Base-by-base conservation (phyloP, 2,329 filamentous ascomycete species). In the Dothideomycetes sp. region DNA sequence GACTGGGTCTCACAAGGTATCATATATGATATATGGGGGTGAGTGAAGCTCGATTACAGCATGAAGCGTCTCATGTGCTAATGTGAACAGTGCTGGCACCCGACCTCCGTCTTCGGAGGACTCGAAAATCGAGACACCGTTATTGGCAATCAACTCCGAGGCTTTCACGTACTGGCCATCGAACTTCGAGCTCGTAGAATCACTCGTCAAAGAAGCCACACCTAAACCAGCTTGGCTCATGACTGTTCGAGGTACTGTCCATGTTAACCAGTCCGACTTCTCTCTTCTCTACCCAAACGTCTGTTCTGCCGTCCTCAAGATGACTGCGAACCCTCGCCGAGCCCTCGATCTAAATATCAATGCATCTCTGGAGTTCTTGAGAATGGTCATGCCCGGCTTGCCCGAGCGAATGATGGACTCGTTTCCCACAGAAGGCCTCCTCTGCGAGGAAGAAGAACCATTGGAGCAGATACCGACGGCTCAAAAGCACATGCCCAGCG, bases 151-250 rank as follows among this genome's bases (percentile, higher is more conserved):
- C 51, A 79, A 79, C 36, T 75, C 70, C 4, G 79, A 83, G 55
- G 78, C 76, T 0, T 82, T 82, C 59, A 80, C 80, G 65, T 78
- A 81, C 57, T 82, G 78, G 78, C 67, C 72, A 16, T 63, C 68
- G 2, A 83, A 81, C 45, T 79, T 79, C 50, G 60, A 73, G 31
- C 65, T 70, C 27, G 66, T 81, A 8, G 64, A 70, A 45, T 61
- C 64, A 0, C 60, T 82, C 12, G 73, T 75, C 52, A 59, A 68
- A 17, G 76, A 82, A 56, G 71, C 66, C 67, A 69, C 18, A 63
- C 44, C 48, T 4, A 58, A 57, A 5, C 67, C 65, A 8, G 56
- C 65, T 5, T 69, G 64, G 52, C 55, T 69, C 1, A 52, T 67
- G 35, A 70, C 67, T 0, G 58, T 70, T 4, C 58, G 67, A 29